Percentiles rank a stretch among this genome's conserved stretches.
phyloP scores from a whole-genome alignment of 2,329 filamentous ascomycete genomes.

The Septoria petroselini region DNA sequence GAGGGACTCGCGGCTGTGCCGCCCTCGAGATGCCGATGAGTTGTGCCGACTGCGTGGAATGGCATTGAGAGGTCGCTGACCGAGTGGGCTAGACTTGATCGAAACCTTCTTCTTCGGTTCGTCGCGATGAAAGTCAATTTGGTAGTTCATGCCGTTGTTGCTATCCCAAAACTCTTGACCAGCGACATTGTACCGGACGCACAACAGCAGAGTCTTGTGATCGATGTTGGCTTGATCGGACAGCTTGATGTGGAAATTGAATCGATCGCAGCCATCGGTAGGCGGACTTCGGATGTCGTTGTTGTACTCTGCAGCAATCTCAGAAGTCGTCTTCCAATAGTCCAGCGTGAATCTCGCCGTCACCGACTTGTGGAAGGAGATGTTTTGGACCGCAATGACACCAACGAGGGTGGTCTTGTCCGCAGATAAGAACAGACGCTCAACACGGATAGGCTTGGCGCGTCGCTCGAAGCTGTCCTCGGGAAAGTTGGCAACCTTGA shows the following conservation, averaged over 20 bases:
- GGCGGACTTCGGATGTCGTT: constrained; percentile 66
- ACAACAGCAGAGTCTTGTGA: constrained; percentile 87
- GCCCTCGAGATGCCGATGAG: constrained; percentile 48
- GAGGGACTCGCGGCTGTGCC: constrained; percentile 47
- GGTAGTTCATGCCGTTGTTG: constrained; percentile 82
- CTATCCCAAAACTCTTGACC: constrained; percentile 94
- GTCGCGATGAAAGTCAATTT: constrained; percentile 71
- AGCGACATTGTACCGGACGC: constrained; percentile 80
- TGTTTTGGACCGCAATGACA: constrained; percentile 77
- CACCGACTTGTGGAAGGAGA: constrained; percentile 84
- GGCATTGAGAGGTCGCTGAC: constrained; percentile 50
- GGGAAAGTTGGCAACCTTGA: constrained; percentile 80
- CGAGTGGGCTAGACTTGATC: constrained; percentile 28
- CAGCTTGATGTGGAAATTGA: constrained; percentile 91
- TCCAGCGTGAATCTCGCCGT: constrained; percentile 94
- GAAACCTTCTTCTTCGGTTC: constrained; percentile 25
- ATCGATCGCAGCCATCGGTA: constrained; percentile 73
- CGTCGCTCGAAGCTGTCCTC: constrained; percentile 61
- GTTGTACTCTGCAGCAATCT: constrained; percentile 84
- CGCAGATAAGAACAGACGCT: constrained; percentile 78
- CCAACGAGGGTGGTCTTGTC: constrained; percentile 87
- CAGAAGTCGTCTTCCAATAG: constrained; percentile 98
- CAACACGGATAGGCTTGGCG: constrained; percentile 69
- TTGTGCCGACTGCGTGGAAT: constrained; percentile 51
- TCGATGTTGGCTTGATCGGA: constrained; percentile 89